A percentile compares a stretch with the other conserved stretches of the same genome.
phyloP scores from a whole-genome alignment of 331 rosid species.

The Phaseolus coccineus region DNA sequence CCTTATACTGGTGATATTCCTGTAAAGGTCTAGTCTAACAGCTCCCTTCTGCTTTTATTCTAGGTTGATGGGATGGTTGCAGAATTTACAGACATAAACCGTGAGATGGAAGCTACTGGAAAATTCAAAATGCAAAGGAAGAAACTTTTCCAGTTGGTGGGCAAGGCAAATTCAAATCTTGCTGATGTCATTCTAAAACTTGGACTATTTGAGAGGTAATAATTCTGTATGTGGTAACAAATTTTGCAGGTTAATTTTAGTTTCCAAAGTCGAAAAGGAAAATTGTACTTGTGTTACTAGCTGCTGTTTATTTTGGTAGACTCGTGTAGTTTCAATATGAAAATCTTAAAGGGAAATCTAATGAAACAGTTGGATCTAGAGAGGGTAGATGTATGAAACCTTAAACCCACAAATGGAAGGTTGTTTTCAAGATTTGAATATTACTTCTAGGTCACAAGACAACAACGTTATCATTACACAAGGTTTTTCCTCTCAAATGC shows the following conservation, averaged over 20 bases:
- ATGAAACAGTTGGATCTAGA: neutral
- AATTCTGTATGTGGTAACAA: conserved; percentile 31
- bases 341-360: neutral
- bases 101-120: conserved; percentile 97
- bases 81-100: conserved; percentile 95
- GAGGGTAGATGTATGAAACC: neutral
- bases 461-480: neutral
- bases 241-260: neutral
- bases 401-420: neutral
- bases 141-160: conserved; percentile 95
- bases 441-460: neutral
- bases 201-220: conserved; percentile 95
- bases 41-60: conserved; percentile 32
- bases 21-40: conserved; percentile 16
- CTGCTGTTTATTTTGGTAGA: conserved; percentile 21
- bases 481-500: neutral
- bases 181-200: conserved; percentile 98
- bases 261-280: neutral
- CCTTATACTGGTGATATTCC: conserved; percentile 9
- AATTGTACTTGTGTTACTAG: neutral
- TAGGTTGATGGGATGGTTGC: conserved; percentile 99
- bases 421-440: neutral
- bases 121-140: conserved; percentile 95
- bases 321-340: neutral
- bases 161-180: conserved; percentile 98